Base-by-base conservation (phyloP, 228 moss, liverwort and hornwort species). In the Sphagnum fallax region DNA sequence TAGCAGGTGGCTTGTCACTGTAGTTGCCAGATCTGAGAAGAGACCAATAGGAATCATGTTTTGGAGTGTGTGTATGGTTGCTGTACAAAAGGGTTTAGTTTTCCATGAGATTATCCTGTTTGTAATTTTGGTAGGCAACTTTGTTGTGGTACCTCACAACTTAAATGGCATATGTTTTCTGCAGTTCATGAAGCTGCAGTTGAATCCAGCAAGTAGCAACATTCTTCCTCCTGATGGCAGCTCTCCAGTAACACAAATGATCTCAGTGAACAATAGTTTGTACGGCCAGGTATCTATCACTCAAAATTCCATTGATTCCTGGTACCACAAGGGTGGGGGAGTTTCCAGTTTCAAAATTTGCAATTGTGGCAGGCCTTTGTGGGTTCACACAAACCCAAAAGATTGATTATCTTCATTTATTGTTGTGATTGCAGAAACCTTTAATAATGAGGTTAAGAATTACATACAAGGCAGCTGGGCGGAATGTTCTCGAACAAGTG, bases 361-460 rank as follows among this genome's bases (percentile, higher is more conserved):
- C 8, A 73, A 62, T 10, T 75, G 7, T 47, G 13, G 7, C 5
- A 5, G 52, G 18, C 61, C 59, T 53, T 55, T 18, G 53, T 18
- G 53, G 60, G 67, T 51, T 51, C 52, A 50, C 13, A 10, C 59
- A 58, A 7, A 14, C 61, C 16, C 48, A 3, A 11, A 6, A 52
- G 15, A 59, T 64, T 9, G n/a, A 59, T 11, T 63, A 53, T 6
- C 16, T 9, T 71, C 61, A 66, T 32, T 47, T 62, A 9, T 66
- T 4, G 53, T 51, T 53, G 49, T 61, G 69, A 63, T 65, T 80
- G 83, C 90, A 98, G 98, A 98, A 98, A 82, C 80, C 94, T 57
- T 76, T 98, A 70, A 78, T 93, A 62, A 98, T 98, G 98, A 98
- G 79, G 77, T 49, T 98, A 57, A 88, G 84, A 80, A 90, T 98